A percentile compares a stretch with the other conserved stretches of the same genome.
These are phyloP conservation scores for Naganishia kalamii DNA, from an alignment of 768 basidiomycete species.

Conservation along the genomic window DNA sequence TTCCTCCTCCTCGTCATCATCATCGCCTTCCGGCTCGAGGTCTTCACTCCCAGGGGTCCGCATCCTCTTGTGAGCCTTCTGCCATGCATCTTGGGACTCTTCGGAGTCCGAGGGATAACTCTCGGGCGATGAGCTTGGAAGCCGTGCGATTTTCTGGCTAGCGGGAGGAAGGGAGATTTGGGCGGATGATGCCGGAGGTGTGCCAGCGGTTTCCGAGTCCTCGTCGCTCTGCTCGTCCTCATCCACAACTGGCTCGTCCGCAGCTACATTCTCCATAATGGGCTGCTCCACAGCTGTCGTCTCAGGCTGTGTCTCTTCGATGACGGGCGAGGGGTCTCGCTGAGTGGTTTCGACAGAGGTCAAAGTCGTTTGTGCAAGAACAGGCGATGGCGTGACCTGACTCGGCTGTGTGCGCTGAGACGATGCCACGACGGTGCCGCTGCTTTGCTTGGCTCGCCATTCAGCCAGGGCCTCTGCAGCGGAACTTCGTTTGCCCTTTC, in stretches of 20 bases:
- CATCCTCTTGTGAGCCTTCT: background rate
- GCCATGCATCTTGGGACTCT: constrained; percentile 10
- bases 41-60: constrained; percentile 2
- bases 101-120: constrained; percentile 10
- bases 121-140: constrained; percentile 5
- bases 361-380: background rate
- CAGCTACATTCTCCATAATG: background rate
- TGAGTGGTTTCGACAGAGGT: background rate
- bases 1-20: constrained; percentile 3
- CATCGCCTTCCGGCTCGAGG: constrained; percentile 4
- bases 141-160: constrained; percentile 1
- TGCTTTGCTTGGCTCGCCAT: background rate
- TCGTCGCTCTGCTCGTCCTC: background rate
- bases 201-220: background rate
- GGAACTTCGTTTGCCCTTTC: background rate
- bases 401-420: background rate
- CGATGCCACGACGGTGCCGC: background rate
- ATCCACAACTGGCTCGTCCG: background rate
- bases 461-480: background rate
- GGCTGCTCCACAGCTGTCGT: background rate
- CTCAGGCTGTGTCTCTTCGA: no score
- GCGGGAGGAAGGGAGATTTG: background rate
- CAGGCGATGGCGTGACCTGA: background rate
- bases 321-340: no score
- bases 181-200: constrained; percentile 5